phyloP scores from a whole-genome alignment of 768 basidiomycete species.

The Wakefieldia striispora region DNA sequence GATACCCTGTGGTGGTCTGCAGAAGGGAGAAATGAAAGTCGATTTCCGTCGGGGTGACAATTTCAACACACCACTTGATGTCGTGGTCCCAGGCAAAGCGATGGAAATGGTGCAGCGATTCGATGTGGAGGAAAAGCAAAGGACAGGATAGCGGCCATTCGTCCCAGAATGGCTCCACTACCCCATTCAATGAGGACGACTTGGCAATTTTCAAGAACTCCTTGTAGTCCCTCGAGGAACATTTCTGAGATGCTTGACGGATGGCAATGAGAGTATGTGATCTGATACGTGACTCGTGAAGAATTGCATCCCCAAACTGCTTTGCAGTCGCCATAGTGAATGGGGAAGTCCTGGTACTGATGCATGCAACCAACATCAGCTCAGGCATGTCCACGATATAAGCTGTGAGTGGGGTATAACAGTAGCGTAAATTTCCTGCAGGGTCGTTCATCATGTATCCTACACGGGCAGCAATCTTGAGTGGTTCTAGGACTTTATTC shows the following conservation, averaged over 20 bases:
- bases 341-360: slow-evolving; percentile 9
- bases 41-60: no score
- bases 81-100: no score
- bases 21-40: no score
- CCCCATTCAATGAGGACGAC: neutral
- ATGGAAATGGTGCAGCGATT: no score
- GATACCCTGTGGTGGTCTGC: no score
- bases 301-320: slow-evolving; percentile 30
- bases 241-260: neutral
- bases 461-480: neutral
- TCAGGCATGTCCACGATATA: slow-evolving; percentile 36
- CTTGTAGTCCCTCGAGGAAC: slow-evolving; percentile 2
- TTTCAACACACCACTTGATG: no score
- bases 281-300: slow-evolving; percentile 25
- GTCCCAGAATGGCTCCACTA: no score
- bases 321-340: slow-evolving; percentile 21
- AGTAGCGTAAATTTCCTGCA: slow-evolving; percentile 10
- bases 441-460: slow-evolving; percentile 32
- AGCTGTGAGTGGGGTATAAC: slow-evolving; percentile 28
- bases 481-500: slow-evolving; percentile 24
- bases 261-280: slow-evolving; percentile 24
- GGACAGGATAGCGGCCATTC: no score
- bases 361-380: slow-evolving; percentile 27
- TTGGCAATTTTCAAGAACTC: neutral
- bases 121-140: no score